Evolutionary conservation across 495 filamentous ascomycete species (phyloP), one percentile per base, ranked within the genome.

Genomic region (Paragyromitra xinjiangensis): DNA sequence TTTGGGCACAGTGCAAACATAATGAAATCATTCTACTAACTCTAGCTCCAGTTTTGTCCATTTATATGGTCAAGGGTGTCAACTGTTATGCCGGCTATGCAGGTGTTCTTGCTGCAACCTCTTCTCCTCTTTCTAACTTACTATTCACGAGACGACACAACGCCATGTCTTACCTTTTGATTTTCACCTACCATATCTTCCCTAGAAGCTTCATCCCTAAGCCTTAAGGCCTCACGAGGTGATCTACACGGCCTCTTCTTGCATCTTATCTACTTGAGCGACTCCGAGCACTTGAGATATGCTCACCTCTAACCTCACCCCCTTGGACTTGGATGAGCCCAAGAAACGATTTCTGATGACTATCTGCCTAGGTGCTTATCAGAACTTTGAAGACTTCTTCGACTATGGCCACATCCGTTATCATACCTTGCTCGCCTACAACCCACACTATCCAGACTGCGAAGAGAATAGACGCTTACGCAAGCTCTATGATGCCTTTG

Each of bases 321-420:
- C 50, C 50, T 22, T 2, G 2, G 19, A n/a, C 50, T 22, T 2
- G 2, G 19, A n/a, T 6, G n/a, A 53, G 19, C 50, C 50, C 8
- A n/a, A 19, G 50, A 53, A 53, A 53, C 16, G 50, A 24, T 53
- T 53, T 19, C n/a, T 53, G 19, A 53, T 22, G 19, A 53, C 50
- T 19, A 8, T 53, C 50, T 53, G 50, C 19, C 50, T 53, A 1
- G 50, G 16, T 8, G n/a, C 50, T 48, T 53, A 53, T 22, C 50
- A 53, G n/a, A 69, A 56, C 7, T 44, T 69, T 22, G 67, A 69
- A 39, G 48, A 69, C 19, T 29, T 69, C 24, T 39, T 69, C 34
- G 67, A 69, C 39, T 55, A 59, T 14, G 67, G 67, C 9, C 22
- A n/a, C n/a, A n/a, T 59, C 67, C 67, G 53, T 22, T 69, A 59